Evolutionary conservation across 768 basidiomycete species (phyloP), one percentile per base, ranked within the genome.

Genomic region (Trametes gibbosa): DNA sequence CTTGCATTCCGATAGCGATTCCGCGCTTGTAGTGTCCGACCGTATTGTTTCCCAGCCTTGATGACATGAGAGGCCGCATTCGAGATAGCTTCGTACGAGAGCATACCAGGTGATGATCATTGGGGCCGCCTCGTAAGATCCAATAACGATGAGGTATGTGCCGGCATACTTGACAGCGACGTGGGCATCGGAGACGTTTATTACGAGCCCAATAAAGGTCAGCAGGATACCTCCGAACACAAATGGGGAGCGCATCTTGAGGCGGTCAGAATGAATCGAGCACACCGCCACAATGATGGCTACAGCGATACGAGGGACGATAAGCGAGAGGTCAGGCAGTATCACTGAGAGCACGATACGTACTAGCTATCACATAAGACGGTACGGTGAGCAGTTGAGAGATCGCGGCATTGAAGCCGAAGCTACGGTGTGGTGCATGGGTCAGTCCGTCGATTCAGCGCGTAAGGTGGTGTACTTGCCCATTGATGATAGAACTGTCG

Each of bases 21-120:
- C 72, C 87, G 6, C 87, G 85, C 67, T 89, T 90, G 68, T 86
- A 88, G 59, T 86, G 84, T 0, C 87, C 87, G 0, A 80, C 72
- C 9, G 86, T 74, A 63, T 89, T 87, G 64, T 85, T 86, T 21
- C 82, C 82, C 6, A 85, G 71, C 65, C 65, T 65, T 16, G 6
- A n/a, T 9, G 17, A 34, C 7, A 14, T 5, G 5, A 19, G n/a
- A 6, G 47, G 13, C 19, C 21, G 12, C 8, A 1, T 19, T 19
- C 2, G 45, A 9, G 45, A 4, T 46, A 13, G 8, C 27, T 1
- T 14, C 5, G 5, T 6, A 7, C 2, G 21, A 27, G 29, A 5
- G 46, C 63, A 9, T 16, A 65, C 87, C 87, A 90, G 21, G 84
- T 76, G 13, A 86, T 73, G 1, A 85, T 68, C 10, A 83, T 85